A percentile compares a stretch with the other conserved stretches of the same genome.
Conservation (phyloP, 129 eudicot genomes). For the Flaveria bidentis region DNA sequence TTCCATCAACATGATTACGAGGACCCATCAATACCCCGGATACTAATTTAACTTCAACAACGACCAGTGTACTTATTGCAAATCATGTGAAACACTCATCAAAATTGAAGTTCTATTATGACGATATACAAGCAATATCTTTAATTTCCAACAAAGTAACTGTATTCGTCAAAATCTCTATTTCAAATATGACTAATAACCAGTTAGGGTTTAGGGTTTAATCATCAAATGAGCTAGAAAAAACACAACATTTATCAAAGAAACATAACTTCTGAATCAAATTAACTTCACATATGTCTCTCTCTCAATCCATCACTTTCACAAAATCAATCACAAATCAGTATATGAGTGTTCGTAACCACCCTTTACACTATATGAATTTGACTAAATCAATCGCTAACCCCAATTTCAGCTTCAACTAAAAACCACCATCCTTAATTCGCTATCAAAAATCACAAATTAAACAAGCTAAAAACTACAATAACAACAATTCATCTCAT, state of each 20-base stretch:
- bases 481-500: background rate
- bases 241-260: background rate
- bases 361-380: background rate
- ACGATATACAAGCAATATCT: background rate
- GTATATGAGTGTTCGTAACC: background rate
- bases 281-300: background rate
- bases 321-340: slow-evolving; percentile 5
- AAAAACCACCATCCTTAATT: no score
- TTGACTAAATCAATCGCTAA: slow-evolving; percentile 14
- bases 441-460: background rate
- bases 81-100: background rate
- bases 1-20: slow-evolving; percentile 8
- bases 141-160: no score
- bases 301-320: slow-evolving; percentile 17
- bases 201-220: background rate
- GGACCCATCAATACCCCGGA: background rate
- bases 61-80: background rate
- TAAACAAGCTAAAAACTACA: background rate
- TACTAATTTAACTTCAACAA: background rate
- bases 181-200: background rate
- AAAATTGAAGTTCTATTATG: background rate
- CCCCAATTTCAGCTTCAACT: slow-evolving; percentile 26
- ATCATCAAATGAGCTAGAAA: background rate
- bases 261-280: background rate
- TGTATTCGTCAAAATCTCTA: background rate